A percentile compares a stretch with the other conserved stretches of the same genome.
These are phyloP conservation scores for Paxillus rubicundulus DNA, from an alignment of 768 basidiomycete genomes.

Conservation along the genomic window DNA sequence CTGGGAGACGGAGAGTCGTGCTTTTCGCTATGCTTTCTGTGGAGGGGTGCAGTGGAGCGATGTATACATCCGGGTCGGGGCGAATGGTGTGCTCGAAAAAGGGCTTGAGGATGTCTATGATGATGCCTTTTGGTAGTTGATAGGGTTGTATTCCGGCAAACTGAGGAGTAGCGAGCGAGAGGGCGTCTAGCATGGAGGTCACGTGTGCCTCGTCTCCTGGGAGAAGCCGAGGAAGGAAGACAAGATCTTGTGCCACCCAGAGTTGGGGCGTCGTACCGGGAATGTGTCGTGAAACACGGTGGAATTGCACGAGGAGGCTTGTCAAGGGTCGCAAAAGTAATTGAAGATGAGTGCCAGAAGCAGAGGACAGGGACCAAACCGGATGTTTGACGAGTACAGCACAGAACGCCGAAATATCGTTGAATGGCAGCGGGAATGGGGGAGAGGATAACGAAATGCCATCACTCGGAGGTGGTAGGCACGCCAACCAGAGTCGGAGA, in stretches of 20 bases:
- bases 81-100: conserved; percentile 53
- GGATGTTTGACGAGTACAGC: conserved; percentile 49
- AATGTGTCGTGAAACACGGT: conserved; percentile 55
- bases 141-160: conserved; percentile 14
- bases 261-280: conserved; percentile 54
- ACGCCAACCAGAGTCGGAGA: conserved; percentile 65
- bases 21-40: conserved; percentile 54
- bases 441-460: conserved; percentile 42
- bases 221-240: conserved; percentile 51
- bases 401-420: conserved; percentile 50
- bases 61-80: conserved; percentile 37
- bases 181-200: conserved; percentile 34
- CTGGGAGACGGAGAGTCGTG: conserved; percentile 52
- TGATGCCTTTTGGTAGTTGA: conserved; percentile 32
- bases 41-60: conserved; percentile 52
- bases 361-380: conserved; percentile 42
- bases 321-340: conserved; percentile 48
- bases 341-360: conserved; percentile 5
- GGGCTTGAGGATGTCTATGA: conserved; percentile 36
- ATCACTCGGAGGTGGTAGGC: conserved; percentile 43
- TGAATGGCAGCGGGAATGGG: conserved; percentile 62
- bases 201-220: conserved; percentile 76
- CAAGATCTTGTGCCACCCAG: conserved; percentile 67
- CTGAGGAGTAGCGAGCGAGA: conserved; percentile 16
- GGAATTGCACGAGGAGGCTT: conserved; percentile 49